Conservation (phyloP, 257 asterid genomes). For the Ehretia macrophylla region DNA sequence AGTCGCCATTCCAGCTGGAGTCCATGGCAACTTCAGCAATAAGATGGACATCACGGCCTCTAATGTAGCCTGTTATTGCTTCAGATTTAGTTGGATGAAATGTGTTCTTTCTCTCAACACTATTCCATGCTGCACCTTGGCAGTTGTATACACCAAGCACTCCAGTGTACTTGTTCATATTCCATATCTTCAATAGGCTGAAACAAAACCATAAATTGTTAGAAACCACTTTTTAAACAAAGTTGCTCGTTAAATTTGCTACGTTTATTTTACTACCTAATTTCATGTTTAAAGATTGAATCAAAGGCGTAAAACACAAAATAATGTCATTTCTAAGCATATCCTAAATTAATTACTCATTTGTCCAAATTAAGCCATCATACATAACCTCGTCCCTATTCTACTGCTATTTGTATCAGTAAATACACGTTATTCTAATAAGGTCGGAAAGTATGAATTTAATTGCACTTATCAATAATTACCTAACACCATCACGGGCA, state of each 20-base stretch:
- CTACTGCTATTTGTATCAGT: neutral
- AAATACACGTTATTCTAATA: neutral
- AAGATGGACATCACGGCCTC: constrained; percentile 44
- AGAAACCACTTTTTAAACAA: neutral
- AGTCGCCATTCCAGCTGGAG: constrained; percentile 32
- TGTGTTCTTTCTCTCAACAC: constrained; percentile 42
- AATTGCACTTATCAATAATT: neutral
- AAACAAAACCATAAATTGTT: neutral
- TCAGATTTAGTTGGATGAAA: constrained; percentile 14
- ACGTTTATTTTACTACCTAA: neutral
- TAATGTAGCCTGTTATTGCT: constrained; percentile 37
- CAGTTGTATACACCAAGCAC: constrained; percentile 53
- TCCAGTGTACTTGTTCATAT: constrained; percentile 44
- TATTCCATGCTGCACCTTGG: constrained; percentile 66
- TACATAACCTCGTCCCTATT: no score
- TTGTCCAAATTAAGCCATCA: no score
- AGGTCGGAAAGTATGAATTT: no score
- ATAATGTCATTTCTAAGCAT: neutral
- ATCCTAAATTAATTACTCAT: no score
- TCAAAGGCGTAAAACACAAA: neutral
- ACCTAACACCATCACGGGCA: constrained; percentile 52
- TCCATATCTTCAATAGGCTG: constrained; percentile 60
- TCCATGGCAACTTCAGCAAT: constrained; percentile 31
- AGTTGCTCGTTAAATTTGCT: no score
- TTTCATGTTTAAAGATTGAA: neutral